Evolutionary conservation across 441 rosid species (phyloP), one percentile per base, ranked within the genome.

Genomic region (Croton laevigatus): DNA sequence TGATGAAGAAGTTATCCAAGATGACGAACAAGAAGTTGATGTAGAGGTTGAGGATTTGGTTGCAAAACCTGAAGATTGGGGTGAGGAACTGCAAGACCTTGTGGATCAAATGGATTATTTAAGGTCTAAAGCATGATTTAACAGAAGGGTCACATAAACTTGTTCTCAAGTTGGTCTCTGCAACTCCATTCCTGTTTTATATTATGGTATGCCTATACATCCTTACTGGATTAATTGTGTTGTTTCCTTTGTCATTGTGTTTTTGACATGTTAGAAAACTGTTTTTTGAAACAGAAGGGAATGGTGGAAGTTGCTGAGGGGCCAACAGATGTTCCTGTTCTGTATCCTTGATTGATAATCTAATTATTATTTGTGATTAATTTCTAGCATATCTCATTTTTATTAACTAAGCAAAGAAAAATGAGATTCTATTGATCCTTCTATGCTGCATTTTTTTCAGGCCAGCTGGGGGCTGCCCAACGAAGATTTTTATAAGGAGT

Each of bases 41-140:
- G 82, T 79, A 53, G 87, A 82, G 66, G 83, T 88, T 45, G 86
- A 89, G 75, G 86, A 87, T 75, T 74, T 85, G 67, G 80, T 70
- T 38, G 73, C 78, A 0, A 40, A 77, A 36, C 84, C 85, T 13
- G 70, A 71, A 2, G 86, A 84, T 42, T 85, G 82, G 83, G 79
- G n/a, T 14, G 83, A 75, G 53, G 87, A 84, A 40, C 65, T 88
- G 23, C 85, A 74, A 20, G 89, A 84, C 32, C 82, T 93, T 1
- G 86, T 82, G 19, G 91, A 88, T 84, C 93, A 84, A 77, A 79
- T 85, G 88, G 86, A 81, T n/a, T 86, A 74, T 75, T 84, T 89
- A 44, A 66, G 82, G 76, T 82, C 88, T 40, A 81, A 80, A 23
- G 81, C 86, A 32, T 88, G 78, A 82, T 5, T 36, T 59, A 73